These are phyloP conservation scores for Circinella umbellata DNA, from an alignment of 371 early-diverging fungal genomes.

Conservation along the genomic window DNA sequence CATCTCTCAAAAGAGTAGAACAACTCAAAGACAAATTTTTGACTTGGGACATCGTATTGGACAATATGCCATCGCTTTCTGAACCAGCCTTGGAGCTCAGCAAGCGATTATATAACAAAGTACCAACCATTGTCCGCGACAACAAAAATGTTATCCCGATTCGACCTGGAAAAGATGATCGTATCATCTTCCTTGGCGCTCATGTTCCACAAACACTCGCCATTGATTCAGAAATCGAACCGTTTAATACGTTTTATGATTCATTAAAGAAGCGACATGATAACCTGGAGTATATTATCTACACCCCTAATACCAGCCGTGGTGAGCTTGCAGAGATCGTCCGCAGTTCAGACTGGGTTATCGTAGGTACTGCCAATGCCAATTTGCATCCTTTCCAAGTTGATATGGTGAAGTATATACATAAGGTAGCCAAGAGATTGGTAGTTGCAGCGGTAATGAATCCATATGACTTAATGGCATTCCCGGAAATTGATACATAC, in stretches of 20 bases:
- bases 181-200: conserved; percentile 42
- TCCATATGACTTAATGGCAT: conserved; percentile 52
- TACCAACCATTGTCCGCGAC: conserved; percentile 45
- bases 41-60: conserved; percentile 34
- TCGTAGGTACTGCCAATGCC: conserved; percentile 55
- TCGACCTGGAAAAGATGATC: conserved; percentile 17
- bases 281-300: conserved; percentile 42
- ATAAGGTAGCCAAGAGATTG: conserved; percentile 24
- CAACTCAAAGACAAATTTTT: conserved; percentile 40
- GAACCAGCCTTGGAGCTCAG: conserved; percentile 20
- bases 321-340: conserved; percentile 22
- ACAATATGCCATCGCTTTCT: conserved; percentile 5
- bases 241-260: conserved; percentile 44
- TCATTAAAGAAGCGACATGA: conserved; percentile 30
- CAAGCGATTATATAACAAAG: conserved; percentile 37
- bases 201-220: conserved; percentile 51
- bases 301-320: conserved; percentile 21
- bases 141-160: conserved; percentile 30
- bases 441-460: conserved; percentile 48
- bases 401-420: conserved; percentile 35
- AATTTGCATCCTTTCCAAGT: conserved; percentile 50
- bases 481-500: conserved; percentile 42
- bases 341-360: conserved; percentile 30
- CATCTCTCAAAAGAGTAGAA: conserved; percentile 40
- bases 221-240: conserved; percentile 51